Conservation (phyloP, 1,139 yeast species). For the Starmera stellimalicola region DNA sequence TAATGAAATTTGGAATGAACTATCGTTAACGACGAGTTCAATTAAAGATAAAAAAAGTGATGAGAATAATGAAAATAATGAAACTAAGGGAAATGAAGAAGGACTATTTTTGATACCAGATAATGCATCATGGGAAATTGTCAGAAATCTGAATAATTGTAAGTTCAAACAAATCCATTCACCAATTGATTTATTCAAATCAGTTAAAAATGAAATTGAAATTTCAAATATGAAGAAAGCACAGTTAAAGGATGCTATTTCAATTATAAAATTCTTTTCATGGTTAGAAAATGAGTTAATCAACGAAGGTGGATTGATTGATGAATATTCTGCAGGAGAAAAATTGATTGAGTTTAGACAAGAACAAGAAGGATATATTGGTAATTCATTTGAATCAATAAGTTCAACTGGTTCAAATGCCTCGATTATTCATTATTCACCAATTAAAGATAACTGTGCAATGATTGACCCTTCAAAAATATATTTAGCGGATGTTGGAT, state of each 20-base stretch:
- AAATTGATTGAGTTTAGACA: slow-evolving; percentile 57
- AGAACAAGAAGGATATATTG: slow-evolving; percentile 55
- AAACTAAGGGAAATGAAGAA: no score
- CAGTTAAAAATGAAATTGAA: slow-evolving; percentile 68
- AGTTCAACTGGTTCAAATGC: slow-evolving; percentile 92
- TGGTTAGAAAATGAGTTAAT: slow-evolving; percentile 73
- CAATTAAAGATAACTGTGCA: slow-evolving; percentile 50
- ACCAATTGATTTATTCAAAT: slow-evolving; percentile 61
- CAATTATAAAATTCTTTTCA: slow-evolving; percentile 67
- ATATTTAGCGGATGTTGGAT: slow-evolving; percentile 87
- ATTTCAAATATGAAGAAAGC: slow-evolving; percentile 67
- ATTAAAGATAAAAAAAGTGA: no score
- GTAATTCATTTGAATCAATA: slow-evolving; percentile 86
- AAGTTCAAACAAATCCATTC: slow-evolving; percentile 43
- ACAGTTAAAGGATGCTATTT: slow-evolving; percentile 82
- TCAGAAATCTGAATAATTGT: slow-evolving; percentile 38
- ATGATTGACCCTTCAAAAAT: slow-evolving; percentile 68
- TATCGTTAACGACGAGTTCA: slow-evolving; percentile 34
- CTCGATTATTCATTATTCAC: slow-evolving; percentile 87
- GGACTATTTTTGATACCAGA: slow-evolving; percentile 51
- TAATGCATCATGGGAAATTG: slow-evolving; percentile 75
- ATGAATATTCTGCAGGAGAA: slow-evolving; percentile 73
- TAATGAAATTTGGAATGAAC: slow-evolving; percentile 43
- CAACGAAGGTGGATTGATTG: slow-evolving; percentile 46
- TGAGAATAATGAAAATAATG: slow-evolving; percentile 12